phyloP scores from a whole-genome alignment of 1,284 basidiomycete species.

The Rhodofomes roseus region DNA sequence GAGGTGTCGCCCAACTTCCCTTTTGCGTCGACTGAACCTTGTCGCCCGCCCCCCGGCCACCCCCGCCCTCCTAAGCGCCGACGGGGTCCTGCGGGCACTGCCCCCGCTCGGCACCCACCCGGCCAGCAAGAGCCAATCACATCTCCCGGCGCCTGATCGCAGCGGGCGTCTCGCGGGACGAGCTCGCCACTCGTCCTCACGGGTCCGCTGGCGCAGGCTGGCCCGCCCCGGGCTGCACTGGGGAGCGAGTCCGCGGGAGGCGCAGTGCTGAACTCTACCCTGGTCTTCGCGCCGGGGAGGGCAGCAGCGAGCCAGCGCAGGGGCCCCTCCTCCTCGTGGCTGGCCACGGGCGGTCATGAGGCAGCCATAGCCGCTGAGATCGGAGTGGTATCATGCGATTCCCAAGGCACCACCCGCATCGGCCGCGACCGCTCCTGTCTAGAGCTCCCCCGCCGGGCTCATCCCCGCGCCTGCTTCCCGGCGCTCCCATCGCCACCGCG shows the following conservation, averaged over 20 bases:
- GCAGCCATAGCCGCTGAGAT: slow-evolving; percentile 32
- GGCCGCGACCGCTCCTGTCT: slow-evolving; percentile 15
- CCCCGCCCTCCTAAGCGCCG: neutral
- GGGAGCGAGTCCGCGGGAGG: neutral
- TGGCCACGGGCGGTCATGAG: slow-evolving; percentile 20
- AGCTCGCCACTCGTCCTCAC: neutral
- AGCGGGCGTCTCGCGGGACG: neutral
- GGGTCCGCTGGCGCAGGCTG: neutral
- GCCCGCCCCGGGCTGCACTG: neutral
- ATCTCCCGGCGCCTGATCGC: slow-evolving; percentile 4
- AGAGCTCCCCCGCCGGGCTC: slow-evolving; percentile 1
- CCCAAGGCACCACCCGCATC: slow-evolving; percentile 23
- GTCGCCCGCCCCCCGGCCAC: slow-evolving; percentile 5
- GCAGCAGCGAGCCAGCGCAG: slow-evolving; percentile 12
- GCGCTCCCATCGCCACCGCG: neutral
- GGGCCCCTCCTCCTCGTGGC: slow-evolving; percentile 19
- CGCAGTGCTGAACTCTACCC: slow-evolving; percentile 7
- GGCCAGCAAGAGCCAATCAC: neutral
- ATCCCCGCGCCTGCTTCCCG: neutral
- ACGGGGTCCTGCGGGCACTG: slow-evolving; percentile 5
- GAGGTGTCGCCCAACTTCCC: slow-evolving; percentile 11
- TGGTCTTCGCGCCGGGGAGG: slow-evolving; percentile 10
- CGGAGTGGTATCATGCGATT: slow-evolving; percentile 26
- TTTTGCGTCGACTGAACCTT: slow-evolving; percentile 15
- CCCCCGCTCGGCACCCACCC: slow-evolving; percentile 1